These are phyloP conservation scores for Xylariaceae sp. DNA, from an alignment of 2,329 filamentous ascomycete genomes.

Conservation along the genomic window DNA sequence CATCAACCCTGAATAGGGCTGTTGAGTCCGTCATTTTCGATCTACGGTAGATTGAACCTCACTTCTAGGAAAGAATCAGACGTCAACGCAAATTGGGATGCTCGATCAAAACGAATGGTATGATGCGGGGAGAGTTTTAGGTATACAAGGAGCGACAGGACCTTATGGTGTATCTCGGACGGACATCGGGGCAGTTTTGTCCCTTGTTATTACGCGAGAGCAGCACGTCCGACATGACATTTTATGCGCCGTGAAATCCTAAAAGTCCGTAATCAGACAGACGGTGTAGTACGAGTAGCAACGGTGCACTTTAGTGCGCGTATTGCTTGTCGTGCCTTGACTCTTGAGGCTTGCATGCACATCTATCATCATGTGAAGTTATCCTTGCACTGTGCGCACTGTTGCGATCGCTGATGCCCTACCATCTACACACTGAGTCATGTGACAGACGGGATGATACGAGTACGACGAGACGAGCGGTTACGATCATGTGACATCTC, in stretches of 20 bases:
- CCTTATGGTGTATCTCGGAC: background rate
- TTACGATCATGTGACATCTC: no score
- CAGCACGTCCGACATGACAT: background rate
- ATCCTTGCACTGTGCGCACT: no score
- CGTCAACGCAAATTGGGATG: background rate
- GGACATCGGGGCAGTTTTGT: background rate
- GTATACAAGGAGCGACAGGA: background rate
- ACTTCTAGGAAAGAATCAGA: background rate
- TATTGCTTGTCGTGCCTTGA: no score
- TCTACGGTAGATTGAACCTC: background rate
- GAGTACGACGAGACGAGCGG: no score
- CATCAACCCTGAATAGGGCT: constrained; percentile 45
- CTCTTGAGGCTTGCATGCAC: no score
- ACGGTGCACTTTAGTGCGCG: background rate
- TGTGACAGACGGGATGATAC: no score
- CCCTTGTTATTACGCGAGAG: background rate
- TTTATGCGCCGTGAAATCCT: background rate
- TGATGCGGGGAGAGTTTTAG: background rate
- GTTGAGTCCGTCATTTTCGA: constrained; percentile 10
- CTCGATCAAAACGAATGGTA: background rate
- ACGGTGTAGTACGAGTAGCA: background rate
- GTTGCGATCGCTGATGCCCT: no score
- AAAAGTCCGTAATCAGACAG: no score
- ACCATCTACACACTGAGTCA: no score
- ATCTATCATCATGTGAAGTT: no score